These are phyloP conservation scores for Fusarium vanettenii DNA, from an alignment of 2,329 filamentous ascomycete species.

Conservation along the genomic window DNA sequence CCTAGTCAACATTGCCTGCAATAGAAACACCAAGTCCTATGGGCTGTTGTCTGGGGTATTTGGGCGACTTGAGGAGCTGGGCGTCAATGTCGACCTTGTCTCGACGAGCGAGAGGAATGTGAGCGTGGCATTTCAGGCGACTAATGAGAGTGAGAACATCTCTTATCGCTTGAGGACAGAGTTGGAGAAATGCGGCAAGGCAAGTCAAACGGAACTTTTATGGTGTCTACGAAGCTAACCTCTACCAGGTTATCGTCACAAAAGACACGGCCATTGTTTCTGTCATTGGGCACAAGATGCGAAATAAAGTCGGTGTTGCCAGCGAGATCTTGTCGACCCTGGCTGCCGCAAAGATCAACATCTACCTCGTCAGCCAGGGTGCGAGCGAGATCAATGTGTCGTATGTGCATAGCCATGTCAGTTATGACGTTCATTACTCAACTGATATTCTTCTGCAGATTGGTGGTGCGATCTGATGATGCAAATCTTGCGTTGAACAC, in stretches of 20 bases:
- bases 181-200: background rate
- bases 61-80: background rate
- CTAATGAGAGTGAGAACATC: background rate
- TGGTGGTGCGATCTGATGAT: background rate
- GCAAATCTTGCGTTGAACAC: background rate
- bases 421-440: background rate
- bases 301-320: background rate
- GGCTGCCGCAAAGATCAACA: background rate
- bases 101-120: background rate
- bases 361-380: background rate
- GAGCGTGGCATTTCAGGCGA: background rate
- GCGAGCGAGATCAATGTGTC: background rate
- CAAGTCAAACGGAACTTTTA: background rate
- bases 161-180: background rate
- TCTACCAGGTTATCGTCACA: background rate
- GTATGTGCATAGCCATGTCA: background rate
- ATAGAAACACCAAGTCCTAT: background rate
- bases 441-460: background rate
- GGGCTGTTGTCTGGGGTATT: background rate
- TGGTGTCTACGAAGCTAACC: background rate
- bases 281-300: background rate
- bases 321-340: background rate
- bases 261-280: background rate
- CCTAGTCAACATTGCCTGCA: background rate
- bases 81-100: background rate